Evolutionary conservation across 805 yeast genomes (phyloP).

Genomic region (Metschnikowia lunata): DNA sequence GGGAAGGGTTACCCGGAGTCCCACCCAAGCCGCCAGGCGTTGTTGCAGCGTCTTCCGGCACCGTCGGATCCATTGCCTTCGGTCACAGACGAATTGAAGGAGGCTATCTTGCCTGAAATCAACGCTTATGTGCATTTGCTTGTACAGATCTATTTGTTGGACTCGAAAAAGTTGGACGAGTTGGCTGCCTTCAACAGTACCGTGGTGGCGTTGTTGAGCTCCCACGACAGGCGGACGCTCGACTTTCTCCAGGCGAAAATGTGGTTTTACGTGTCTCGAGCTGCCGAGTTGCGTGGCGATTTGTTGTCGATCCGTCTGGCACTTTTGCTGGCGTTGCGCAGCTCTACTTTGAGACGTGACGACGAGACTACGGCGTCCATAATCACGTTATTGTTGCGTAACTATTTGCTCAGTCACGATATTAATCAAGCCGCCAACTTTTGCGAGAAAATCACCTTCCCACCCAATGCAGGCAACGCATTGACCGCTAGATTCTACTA

Average conservation of each 20-base stretch:
- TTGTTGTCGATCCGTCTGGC: constrained; percentile 60
- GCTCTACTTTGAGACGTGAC: constrained; percentile 89
- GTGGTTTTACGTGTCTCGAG: constrained; percentile 83
- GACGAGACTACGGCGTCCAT: constrained; percentile 85
- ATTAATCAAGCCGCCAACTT: constrained; percentile 84
- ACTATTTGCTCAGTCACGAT: constrained; percentile 72
- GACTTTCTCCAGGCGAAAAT: constrained; percentile 85
- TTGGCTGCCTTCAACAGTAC: constrained; percentile 51
- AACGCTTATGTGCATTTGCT: constrained; percentile 76
- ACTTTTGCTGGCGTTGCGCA: constrained; percentile 71
- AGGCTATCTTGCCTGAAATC: constrained; percentile 62
- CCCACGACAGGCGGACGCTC: constrained; percentile 74
- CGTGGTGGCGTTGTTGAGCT: constrained; percentile 50
- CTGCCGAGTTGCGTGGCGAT: constrained; percentile 59
- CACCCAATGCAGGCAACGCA: constrained; percentile 78
- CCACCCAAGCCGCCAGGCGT: constrained; percentile 36
- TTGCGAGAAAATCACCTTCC: constrained; percentile 85
- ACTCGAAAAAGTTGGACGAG: constrained; percentile 46
- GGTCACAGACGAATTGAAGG: constrained; percentile 13
- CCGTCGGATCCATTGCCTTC: constrained; percentile 21
- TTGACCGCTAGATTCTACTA: constrained; percentile 88
- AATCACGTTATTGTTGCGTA: constrained; percentile 80
- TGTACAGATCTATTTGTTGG: constrained; percentile 72
- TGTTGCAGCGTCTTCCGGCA: constrained; percentile 24
- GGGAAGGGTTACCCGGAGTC: constrained; percentile 50